Evolutionary conservation across 148 eudicot species (phyloP).

Genomic region (Persicaria maculosa): DNA sequence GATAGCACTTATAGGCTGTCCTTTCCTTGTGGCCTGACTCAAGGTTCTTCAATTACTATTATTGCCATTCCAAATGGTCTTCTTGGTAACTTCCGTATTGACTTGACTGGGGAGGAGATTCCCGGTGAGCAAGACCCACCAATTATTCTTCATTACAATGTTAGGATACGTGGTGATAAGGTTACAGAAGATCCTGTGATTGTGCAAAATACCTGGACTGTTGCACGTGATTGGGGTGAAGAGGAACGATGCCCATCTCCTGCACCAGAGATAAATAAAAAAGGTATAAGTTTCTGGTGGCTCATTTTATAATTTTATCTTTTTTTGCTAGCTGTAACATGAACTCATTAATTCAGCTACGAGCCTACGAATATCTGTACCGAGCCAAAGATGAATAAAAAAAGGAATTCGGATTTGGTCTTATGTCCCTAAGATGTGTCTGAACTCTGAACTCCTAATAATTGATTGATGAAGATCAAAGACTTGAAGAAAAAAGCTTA

Average conservation of each 20-base stretch:
- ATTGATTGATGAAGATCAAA: neutral
- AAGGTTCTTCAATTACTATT: conserved; percentile 76
- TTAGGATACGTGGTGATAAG: conserved; percentile 66
- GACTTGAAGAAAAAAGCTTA: neutral
- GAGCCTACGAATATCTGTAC: neutral
- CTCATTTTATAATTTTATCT: neutral
- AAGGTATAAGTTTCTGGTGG: conserved; percentile 7
- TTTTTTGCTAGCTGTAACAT: neutral
- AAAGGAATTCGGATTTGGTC: neutral
- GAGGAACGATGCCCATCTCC: conserved; percentile 64
- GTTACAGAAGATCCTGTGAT: conserved; percentile 58
- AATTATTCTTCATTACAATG: conserved; percentile 53
- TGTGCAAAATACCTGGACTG: conserved; percentile 74
- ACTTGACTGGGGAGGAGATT: conserved; percentile 47
- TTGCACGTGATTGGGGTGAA: conserved; percentile 72
- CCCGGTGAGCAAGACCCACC: conserved; percentile 50
- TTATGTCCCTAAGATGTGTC: neutral
- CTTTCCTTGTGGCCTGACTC: conserved; percentile 80
- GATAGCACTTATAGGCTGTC: conserved; percentile 53
- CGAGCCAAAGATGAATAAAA: neutral
- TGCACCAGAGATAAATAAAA: neutral
- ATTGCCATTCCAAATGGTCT: conserved; percentile 66
- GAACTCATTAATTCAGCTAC: neutral
- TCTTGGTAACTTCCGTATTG: conserved; percentile 60
- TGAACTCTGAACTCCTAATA: neutral